Base-by-base conservation (phyloP, 495 filamentous ascomycete species). In the Pyrenopolyporus hunteri region DNA sequence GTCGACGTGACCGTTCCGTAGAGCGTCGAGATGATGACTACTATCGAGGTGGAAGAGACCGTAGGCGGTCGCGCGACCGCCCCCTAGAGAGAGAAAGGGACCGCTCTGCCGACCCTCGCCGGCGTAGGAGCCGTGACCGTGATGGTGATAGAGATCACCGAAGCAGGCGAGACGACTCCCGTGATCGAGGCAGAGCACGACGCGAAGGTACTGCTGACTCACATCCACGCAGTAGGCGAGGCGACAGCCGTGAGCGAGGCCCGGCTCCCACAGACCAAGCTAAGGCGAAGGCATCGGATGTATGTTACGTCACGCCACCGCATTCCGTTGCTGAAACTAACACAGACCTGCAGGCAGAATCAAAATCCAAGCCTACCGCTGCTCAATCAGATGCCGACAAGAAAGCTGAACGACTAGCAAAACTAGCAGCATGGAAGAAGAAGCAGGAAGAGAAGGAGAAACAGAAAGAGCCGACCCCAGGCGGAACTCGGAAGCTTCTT, bases 401-500 rank as follows among this genome's bases (percentile, higher is more conserved):
- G 69, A 90, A 92, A 68, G 89, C 86, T 39, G 90, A 95, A 70
- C 79, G 89, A 45, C 80, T 93, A 28, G 90, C 92, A 23, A 93
- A 92, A 58, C 71, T 96, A 26, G 89, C 93, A 72, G 90, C 91
- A 60, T 96, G 92, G 92, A 96, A 95, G 73, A 86, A 89, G 71
- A 94, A 95, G 65, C 88, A 91, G 13, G 91, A 89, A 31, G 85
- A 92, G 66, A 87, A 89, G 62, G 89, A 89, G 67, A 92, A 91
- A 65, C 86, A 90, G 70, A 87, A 87, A 51, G 87, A 87, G 63
- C 77, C 85, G n/a, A 81, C 79, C 5, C 73, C 81, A 36, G 84
- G 84, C 40, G 85, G 83, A 37, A 82, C 87, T 39, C 76, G 85
- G 46, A 87, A 81, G 66, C 85, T 92, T 29, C 73, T 92, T 40